These are phyloP conservation scores for Teunomyces cretensis DNA, from an alignment of 805 yeast genomes.

Conservation along the genomic window DNA sequence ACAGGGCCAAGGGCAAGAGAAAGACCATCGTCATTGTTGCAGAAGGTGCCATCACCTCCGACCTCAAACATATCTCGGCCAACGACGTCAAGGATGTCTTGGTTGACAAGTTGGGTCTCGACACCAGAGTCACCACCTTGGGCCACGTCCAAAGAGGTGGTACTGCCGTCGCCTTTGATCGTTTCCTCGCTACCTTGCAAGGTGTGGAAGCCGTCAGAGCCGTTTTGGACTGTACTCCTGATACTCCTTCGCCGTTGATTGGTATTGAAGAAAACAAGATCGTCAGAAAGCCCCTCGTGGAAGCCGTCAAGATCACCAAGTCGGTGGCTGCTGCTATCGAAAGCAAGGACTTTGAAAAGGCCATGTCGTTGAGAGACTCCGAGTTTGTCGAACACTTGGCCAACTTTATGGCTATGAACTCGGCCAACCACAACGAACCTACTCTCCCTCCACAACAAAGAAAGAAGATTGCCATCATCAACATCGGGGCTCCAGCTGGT, in stretches of 20 bases:
- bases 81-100: constrained; percentile 79
- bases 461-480: constrained; percentile 78
- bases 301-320: constrained; percentile 84
- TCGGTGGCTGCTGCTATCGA: constrained; percentile 88
- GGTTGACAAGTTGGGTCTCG: constrained; percentile 74
- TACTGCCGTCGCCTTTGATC: constrained; percentile 92
- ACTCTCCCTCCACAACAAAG: constrained; percentile 55
- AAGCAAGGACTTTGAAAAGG: constrained; percentile 75
- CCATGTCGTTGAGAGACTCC: constrained; percentile 83
- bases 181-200: constrained; percentile 89
- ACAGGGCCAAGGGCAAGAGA: constrained; percentile 84
- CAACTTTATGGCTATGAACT: constrained; percentile 70
- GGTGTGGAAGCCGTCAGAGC: constrained; percentile 98
- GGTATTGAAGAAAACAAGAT: constrained; percentile 86
- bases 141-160: constrained; percentile 99
- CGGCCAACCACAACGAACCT: constrained; percentile 63
- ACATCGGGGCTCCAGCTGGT: constrained; percentile 97
- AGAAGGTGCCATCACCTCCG: constrained; percentile 91
- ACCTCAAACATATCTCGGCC: constrained; percentile 77
- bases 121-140: constrained; percentile 90
- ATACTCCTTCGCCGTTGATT: constrained; percentile 92
- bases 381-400: constrained; percentile 80
- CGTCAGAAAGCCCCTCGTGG: constrained; percentile 80
- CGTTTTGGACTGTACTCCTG: constrained; percentile 82
- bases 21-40: constrained; percentile 96